A percentile compares a stretch with the other conserved stretches of the same genome.
Conservation (phyloP, 1,139 yeast genomes). For the Spathaspora sp. region DNA sequence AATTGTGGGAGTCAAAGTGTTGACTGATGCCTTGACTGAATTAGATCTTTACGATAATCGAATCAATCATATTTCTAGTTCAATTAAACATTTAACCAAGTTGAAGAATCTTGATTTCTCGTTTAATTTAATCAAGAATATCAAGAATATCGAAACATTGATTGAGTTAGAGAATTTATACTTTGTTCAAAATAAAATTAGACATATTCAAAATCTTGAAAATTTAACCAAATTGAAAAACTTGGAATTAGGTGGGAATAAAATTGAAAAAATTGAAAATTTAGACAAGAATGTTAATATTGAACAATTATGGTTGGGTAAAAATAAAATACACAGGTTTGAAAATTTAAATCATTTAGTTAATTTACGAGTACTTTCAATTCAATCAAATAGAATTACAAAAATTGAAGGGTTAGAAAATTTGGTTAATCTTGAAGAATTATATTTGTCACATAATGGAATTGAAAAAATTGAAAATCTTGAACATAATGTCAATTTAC, state of each 20-base stretch:
- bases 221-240: constrained; percentile 59
- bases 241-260: constrained; percentile 91
- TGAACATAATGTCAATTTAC: constrained; percentile 65
- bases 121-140: constrained; percentile 85
- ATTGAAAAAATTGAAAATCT: constrained; percentile 74
- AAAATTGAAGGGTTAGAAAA: constrained; percentile 81
- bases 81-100: constrained; percentile 57
- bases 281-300: constrained; percentile 54
- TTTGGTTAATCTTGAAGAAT: constrained; percentile 72
- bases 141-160: constrained; percentile 73
- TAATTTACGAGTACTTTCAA: constrained; percentile 74
- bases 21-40: constrained; percentile 61
- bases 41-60: constrained; percentile 91
- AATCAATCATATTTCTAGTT: constrained; percentile 78
- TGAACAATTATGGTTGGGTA: constrained; percentile 89
- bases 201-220: constrained; percentile 67
- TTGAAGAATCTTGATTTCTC: constrained; percentile 75
- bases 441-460: constrained; percentile 87
- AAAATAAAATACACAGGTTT: constrained; percentile 69
- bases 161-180: constrained; percentile 65
- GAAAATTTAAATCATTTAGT: constrained; percentile 61
- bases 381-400: constrained; percentile 81
- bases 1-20: constrained; percentile 64
- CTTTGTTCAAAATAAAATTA: constrained; percentile 86
- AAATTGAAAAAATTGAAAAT: constrained; percentile 63